A percentile compares a stretch with the other conserved stretches of the same genome.
Evolutionary conservation across 202 grass and related monocot genomes (phyloP).

Genomic region (Schoenoplectus tabernaemontani): DNA sequence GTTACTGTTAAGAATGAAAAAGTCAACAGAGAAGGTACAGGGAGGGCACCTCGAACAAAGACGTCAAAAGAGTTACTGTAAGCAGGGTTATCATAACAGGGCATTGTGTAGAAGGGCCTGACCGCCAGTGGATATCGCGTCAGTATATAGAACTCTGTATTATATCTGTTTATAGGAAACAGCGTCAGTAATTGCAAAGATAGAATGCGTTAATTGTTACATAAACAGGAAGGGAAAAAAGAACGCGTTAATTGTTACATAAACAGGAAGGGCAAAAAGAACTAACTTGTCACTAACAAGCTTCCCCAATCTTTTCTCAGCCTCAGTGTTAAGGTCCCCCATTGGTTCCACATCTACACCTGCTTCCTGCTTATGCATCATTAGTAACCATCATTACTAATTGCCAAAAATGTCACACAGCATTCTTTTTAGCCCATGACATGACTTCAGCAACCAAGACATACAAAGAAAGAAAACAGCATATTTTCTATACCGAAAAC

Average conservation of each 20-base stretch:
- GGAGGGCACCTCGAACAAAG: constrained; percentile 67
- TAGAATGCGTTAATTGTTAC: constrained; percentile 1
- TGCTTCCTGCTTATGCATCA: constrained; percentile 44
- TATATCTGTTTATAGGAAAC: constrained; percentile 45
- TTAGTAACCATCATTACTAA: not conserved
- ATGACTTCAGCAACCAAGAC: not conserved
- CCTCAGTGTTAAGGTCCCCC: constrained; percentile 72
- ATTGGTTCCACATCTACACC: constrained; percentile 73
- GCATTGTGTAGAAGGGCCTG: constrained; percentile 93
- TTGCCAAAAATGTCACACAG: not conserved
- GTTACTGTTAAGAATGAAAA: not conserved
- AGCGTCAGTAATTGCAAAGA: not conserved
- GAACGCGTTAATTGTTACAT: constrained; percentile 5
- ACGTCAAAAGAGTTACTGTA: constrained; percentile 94
- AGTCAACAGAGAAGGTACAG: not conserved
- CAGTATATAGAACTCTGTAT: constrained; percentile 81
- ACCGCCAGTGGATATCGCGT: constrained; percentile 79
- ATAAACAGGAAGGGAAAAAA: not conserved
- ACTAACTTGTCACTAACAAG: constrained; percentile 78
- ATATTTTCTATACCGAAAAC: not conserved
- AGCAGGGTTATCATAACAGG: constrained; percentile 59
- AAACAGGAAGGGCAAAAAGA: not conserved
- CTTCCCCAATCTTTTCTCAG: constrained; percentile 76
- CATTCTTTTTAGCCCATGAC: not conserved
- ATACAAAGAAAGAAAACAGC: not conserved